Base-by-base conservation (phyloP, 177 flowering plant species). In the Vitis hybrid region DNA sequence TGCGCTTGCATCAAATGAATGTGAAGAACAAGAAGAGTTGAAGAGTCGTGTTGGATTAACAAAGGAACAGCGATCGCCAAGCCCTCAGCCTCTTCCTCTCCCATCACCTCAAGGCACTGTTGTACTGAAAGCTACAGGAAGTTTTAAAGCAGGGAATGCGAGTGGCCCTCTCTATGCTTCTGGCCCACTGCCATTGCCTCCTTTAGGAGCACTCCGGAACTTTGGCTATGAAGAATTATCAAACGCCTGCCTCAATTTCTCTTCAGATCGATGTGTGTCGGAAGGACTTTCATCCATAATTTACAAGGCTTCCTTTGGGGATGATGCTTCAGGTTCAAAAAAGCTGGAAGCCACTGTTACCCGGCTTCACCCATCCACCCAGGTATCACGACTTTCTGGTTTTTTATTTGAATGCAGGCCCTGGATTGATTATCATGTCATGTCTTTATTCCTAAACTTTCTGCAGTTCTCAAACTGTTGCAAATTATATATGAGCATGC, bases 171-270 rank as follows among this genome's bases (percentile, higher is more conserved):
- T 86, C 10, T 70, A 67, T 72, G 68, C 87, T 65, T 85, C 99
- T 45, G 99, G 97, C n/a, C 97, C 98, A 12, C 76, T 91, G 71
- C 99, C 99, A 2, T 74, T 93, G 57, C 99, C 98, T 70, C 93
- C 94, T 12, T 65, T 75, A 12, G 91, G 84, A 64, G 74, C 82
- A 59, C 80, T 90, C 8, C 78, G 86, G 15, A 83, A 78, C 72
- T 95, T 91, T 71, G 75, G 89, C 2, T 87, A 68, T 71, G 96
- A 95, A 19, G 99, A 95, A 74, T 63, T 95, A 70, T 76, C 88
- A 3, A 60, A 86, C 72, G 98, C 98, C 64, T 90, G 97, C 72
- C 85, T 78, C 30, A 81, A 84, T 73, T 93, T 95, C 77, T 83
- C 91, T 56, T 84, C 94, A 18, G 98, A 91, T 34, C 78, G 89